Percentiles rank a stretch among this genome's conserved stretches.
Conservation (phyloP, 2,329 filamentous ascomycete species). For the Blastomyces silverae region DNA sequence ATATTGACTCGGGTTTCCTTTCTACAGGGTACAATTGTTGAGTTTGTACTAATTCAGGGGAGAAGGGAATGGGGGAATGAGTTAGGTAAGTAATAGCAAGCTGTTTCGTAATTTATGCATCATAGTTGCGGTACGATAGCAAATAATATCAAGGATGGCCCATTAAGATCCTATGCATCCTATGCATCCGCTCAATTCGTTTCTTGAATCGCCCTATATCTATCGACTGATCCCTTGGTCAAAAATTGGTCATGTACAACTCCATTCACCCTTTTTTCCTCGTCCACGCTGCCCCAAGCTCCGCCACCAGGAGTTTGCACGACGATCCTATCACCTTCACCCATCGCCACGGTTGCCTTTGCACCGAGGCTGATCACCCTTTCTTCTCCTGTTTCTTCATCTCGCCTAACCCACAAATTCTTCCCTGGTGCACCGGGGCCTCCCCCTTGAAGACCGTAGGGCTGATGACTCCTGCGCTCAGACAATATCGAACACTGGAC, state of each 20-base stretch:
- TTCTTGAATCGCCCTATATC: slow-evolving; percentile 13
- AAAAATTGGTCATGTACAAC: slow-evolving; percentile 8
- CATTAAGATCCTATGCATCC: neutral
- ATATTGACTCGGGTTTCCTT: neutral
- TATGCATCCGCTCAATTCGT: slow-evolving; percentile 8
- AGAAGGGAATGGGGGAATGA: neutral
- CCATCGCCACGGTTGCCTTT: slow-evolving; percentile 57
- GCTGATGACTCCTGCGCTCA: slow-evolving; percentile 67
- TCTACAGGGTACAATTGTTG: neutral
- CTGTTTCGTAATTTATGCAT: neutral
- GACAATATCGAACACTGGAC: slow-evolving; percentile 75
- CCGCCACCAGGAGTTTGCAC: slow-evolving; percentile 52
- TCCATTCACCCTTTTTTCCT: slow-evolving; percentile 7
- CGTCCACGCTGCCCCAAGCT: slow-evolving; percentile 22
- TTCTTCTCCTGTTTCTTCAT: slow-evolving; percentile 50
- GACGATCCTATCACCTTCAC: slow-evolving; percentile 55
- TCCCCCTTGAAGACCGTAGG: slow-evolving; percentile 78
- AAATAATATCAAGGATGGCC: neutral
- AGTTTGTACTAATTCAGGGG: neutral
- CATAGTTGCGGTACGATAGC: neutral
- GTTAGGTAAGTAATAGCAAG: neutral
- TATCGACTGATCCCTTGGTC: slow-evolving; percentile 14
- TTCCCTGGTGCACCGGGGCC: slow-evolving; percentile 69
- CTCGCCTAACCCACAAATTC: slow-evolving; percentile 79
- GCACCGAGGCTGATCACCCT: slow-evolving; percentile 54